Percentiles rank a stretch among this genome's conserved stretches.
These are phyloP conservation scores for Xylaria hypoxylon DNA, from an alignment of 2,329 filamentous ascomycete species.

Conservation along the genomic window DNA sequence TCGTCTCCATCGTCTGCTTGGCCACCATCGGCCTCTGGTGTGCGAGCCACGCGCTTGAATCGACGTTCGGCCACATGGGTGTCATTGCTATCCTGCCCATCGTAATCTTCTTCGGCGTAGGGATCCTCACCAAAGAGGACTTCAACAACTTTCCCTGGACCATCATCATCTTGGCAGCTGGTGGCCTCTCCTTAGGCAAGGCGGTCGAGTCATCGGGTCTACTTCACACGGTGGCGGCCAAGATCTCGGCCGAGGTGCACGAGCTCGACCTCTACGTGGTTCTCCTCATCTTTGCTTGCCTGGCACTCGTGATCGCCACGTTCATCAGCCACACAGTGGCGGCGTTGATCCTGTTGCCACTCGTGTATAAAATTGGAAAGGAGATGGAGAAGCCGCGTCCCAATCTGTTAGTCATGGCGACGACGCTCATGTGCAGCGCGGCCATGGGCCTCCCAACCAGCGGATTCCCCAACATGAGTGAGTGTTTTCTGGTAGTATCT, in stretches of 20 bases:
- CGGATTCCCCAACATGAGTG: slow-evolving; percentile 99
- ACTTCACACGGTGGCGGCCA: slow-evolving; percentile 84
- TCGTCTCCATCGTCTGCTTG: slow-evolving; percentile 86
- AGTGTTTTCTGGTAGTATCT: slow-evolving; percentile 56
- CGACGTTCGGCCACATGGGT: slow-evolving; percentile 95
- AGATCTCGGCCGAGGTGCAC: slow-evolving; percentile 79
- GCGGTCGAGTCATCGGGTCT: slow-evolving; percentile 94
- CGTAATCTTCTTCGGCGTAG: slow-evolving; percentile 94
- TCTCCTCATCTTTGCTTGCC: slow-evolving; percentile 81
- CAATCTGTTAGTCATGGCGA: slow-evolving; percentile 94
- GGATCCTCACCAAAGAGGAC: slow-evolving; percentile 96
- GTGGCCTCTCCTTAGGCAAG: slow-evolving; percentile 91
- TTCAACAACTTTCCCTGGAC: slow-evolving; percentile 99
- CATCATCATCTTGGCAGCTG: slow-evolving; percentile 97
- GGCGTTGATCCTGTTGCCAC: slow-evolving; percentile 90
- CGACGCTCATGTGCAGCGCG: slow-evolving; percentile 96
- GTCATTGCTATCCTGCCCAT: slow-evolving; percentile 97
- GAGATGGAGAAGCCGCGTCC: slow-evolving; percentile 91
- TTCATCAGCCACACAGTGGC: slow-evolving; percentile 99
- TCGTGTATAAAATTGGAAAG: slow-evolving; percentile 87
- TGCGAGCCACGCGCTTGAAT: slow-evolving; percentile 86
- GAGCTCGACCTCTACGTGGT: slow-evolving; percentile 87
- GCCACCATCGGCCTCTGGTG: slow-evolving; percentile 93
- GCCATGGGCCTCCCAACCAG: slow-evolving; percentile 96
- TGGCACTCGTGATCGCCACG: slow-evolving; percentile 93